phyloP scores from a whole-genome alignment of 495 filamentous ascomycete species.

The Sphaerosporella brunnea region DNA sequence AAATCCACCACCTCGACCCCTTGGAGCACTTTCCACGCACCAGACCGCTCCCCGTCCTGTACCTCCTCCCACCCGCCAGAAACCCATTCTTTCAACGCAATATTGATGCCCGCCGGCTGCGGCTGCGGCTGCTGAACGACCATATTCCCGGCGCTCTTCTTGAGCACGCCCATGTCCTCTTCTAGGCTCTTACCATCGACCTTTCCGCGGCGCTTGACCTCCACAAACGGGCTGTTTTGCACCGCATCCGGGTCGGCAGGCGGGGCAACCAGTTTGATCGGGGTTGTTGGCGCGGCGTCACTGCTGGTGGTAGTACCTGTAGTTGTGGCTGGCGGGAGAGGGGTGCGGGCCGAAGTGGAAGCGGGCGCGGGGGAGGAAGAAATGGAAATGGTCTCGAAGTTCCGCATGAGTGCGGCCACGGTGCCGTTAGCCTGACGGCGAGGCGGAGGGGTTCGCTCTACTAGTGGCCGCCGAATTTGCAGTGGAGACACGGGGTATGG shows the following conservation, averaged over 20 bases:
- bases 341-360: too few relatives aligned
- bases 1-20: conserved; percentile 19
- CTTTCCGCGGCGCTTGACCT: background rate
- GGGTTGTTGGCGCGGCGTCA: background rate
- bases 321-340: too few relatives aligned
- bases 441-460: background rate
- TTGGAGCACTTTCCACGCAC: conserved; percentile 12
- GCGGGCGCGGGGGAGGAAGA: background rate
- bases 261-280: background rate
- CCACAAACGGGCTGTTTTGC: background rate
- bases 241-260: background rate
- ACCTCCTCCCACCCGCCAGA: conserved; percentile 15
- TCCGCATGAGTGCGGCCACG: background rate
- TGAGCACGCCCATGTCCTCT: background rate
- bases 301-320: background rate
- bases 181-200: background rate
- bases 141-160: background rate
- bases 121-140: background rate
- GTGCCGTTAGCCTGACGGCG: too few relatives aligned
- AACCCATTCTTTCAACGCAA: conserved; percentile 16
- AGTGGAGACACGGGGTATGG: background rate
- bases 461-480: background rate
- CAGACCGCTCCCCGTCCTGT: conserved; percentile 6
- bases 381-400: background rate
- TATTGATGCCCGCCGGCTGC: background rate